Percentiles rank a stretch among this genome's conserved stretches.
These are phyloP conservation scores for Platanthera guangdongensis DNA, from an alignment of 106 monocot species.

Conservation along the genomic window DNA sequence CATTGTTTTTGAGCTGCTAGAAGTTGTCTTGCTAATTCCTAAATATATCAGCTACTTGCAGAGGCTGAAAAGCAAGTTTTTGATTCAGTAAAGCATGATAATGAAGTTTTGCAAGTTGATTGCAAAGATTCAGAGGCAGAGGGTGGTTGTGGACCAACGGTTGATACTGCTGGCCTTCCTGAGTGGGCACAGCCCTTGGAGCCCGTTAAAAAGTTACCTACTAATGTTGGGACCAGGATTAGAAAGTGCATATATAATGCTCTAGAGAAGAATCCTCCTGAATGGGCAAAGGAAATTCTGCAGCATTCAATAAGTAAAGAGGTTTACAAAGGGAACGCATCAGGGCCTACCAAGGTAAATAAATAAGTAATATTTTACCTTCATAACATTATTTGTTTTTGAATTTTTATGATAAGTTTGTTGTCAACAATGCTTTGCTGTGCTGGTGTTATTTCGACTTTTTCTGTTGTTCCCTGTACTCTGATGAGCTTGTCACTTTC, in stretches of 20 bases:
- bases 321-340: conserved; percentile 97
- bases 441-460: neutral
- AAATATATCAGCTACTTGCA: conserved; percentile 81
- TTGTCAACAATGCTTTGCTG: neutral
- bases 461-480: neutral
- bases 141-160: conserved; percentile 21
- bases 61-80: conserved; percentile 78
- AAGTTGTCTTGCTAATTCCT: conserved; percentile 21
- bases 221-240: conserved; percentile 96
- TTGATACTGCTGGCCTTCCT: conserved; percentile 37
- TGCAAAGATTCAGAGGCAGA: conserved; percentile 38
- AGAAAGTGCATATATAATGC: conserved; percentile 82
- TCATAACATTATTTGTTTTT: neutral
- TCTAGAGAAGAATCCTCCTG: conserved; percentile 72
- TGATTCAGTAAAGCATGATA: conserved; percentile 24
- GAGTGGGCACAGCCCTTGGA: conserved; percentile 82
- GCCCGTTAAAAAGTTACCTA: conserved; percentile 89
- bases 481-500: neutral
- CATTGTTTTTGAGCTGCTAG: too few species aligned
- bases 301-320: conserved; percentile 96
- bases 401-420: neutral
- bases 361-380: neutral
- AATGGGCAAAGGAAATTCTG: conserved; percentile 86
- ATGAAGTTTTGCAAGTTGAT: conserved; percentile 34
- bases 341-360: conserved; percentile 94